Conservation (phyloP, 768 basidiomycete genomes). For the Mrakia blollopis region DNA sequence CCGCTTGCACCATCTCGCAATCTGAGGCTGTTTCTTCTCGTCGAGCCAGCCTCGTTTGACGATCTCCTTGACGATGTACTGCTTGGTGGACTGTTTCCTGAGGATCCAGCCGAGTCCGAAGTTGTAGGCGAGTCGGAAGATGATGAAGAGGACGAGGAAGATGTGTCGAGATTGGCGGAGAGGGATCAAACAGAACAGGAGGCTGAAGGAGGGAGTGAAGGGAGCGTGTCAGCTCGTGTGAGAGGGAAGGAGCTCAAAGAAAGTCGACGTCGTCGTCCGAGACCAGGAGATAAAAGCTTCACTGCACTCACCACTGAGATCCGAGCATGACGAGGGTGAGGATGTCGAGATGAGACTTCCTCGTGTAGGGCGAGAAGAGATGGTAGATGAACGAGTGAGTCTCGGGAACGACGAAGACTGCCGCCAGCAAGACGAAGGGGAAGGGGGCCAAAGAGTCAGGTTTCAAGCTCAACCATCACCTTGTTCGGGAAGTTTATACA, state of each 20-base stretch:
- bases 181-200: slow-evolving; percentile 24
- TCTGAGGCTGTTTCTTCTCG: slow-evolving; percentile 54
- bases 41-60: slow-evolving; percentile 86
- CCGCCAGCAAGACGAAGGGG: background rate
- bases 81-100: slow-evolving; percentile 90
- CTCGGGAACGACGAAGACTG: slow-evolving; percentile 89
- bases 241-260: background rate
- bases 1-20: slow-evolving; percentile 71
- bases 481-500: background rate
- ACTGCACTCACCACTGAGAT: slow-evolving; percentile 23
- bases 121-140: slow-evolving; percentile 90
- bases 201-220: background rate
- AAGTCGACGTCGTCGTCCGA: background rate
- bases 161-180: slow-evolving; percentile 1
- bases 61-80: slow-evolving; percentile 82
- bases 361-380: slow-evolving; percentile 25
- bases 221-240: background rate
- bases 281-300: background rate
- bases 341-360: slow-evolving; percentile 28
- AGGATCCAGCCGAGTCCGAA: slow-evolving; percentile 89
- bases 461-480: background rate
- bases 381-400: slow-evolving; percentile 53
- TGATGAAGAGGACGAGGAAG: slow-evolving; percentile 55
- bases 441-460: background rate
- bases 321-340: slow-evolving; percentile 30